Base-by-base conservation (phyloP, 352 stramenopile genomes). In the Pythium pyrilobum region DNA sequence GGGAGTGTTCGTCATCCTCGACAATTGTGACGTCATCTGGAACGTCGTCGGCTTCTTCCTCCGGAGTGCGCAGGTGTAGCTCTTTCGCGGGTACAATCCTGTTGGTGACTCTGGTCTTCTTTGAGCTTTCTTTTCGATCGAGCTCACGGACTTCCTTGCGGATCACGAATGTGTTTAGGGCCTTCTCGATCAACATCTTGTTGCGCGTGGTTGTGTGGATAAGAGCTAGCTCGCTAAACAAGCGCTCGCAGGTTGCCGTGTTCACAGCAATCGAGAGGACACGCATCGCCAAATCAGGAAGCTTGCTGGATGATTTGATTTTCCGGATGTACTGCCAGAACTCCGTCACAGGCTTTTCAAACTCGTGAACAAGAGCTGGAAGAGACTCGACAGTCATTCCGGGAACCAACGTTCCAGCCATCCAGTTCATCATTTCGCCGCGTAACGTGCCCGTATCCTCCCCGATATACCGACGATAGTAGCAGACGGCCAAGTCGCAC, bases 191-290 rank as follows among this genome's bases (percentile, higher is more conserved):
- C 7, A 38, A 3, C 6, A 45, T 21, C 6, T 20, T 11, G 33
- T 55, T 55, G 21, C 47, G 47, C 5, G 12, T 15, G 3, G 3
- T 25, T 3, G 47, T 31, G 33, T 58, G 49, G 29, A 67, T 67
- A 4, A 53, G 20, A 5, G 38, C 50, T 12, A 71, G 40, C 21
- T 62, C 50, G 27, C 53, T 71, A 32, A 67, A 71, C 9, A 62
- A 37, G 0, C 58, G 53, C 28, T 67, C 64, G 42, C 64, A 67
- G 8, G 54, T 71, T 23, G 64, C 58, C 1, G 44, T 67, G 31
- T 71, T 69, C 24, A 69, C 51, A 23, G 52, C 41, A 49, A 66
- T 62, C 0, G 54, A 68, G 32, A 68, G 33, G 7, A 64, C 27
- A 8, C 25, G 27, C 5, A 64, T 31, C 11, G 44, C 54, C 29